A percentile compares a stretch with the other conserved stretches of the same genome.
phyloP scores from a whole-genome alignment of 208 protist species.

The Leptomonas seymouri region DNA sequence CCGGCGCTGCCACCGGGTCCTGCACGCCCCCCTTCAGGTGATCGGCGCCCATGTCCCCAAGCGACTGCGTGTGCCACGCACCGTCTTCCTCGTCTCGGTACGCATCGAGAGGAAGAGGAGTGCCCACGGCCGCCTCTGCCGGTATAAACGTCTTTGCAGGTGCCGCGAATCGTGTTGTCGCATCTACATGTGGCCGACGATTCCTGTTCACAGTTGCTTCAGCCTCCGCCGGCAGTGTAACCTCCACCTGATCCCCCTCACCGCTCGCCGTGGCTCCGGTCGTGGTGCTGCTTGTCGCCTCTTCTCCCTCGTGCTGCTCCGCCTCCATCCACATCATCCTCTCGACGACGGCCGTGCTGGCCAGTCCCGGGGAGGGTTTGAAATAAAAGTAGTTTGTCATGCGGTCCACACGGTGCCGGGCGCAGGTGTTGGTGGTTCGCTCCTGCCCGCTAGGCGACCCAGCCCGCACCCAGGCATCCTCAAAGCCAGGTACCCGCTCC shows the following conservation, averaged over 20 bases:
- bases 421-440: conserved; percentile 78
- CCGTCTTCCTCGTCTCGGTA: conserved; percentile 1
- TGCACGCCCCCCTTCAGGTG: not conserved
- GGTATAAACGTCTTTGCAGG: conserved; percentile 9
- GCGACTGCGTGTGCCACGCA: conserved; percentile 10
- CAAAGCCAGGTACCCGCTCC: conserved; percentile 55
- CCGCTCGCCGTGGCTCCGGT: not conserved
- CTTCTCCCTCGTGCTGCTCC: not conserved
- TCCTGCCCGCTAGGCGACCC: conserved; percentile 67
- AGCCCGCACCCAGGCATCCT: conserved; percentile 70
- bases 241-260: not conserved
- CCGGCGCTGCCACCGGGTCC: not conserved
- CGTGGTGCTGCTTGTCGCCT: not conserved
- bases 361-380: conserved; percentile 34
- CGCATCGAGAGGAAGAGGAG: conserved; percentile 45
- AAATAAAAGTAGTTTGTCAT: conserved; percentile 84
- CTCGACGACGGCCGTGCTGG: not conserved
- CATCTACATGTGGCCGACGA: too few relatives aligned
- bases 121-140: conserved; percentile 41
- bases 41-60: not conserved
- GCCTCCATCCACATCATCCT: conserved; percentile 6
- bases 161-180: not conserved
- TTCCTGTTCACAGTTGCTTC: too few relatives aligned
- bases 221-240: too few relatives aligned
- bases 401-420: conserved; percentile 38